Evolutionary conservation across 2,329 filamentous ascomycete species (phyloP), one percentile per base, ranked within the genome.

Genomic region (Stachybotrys elegans): DNA sequence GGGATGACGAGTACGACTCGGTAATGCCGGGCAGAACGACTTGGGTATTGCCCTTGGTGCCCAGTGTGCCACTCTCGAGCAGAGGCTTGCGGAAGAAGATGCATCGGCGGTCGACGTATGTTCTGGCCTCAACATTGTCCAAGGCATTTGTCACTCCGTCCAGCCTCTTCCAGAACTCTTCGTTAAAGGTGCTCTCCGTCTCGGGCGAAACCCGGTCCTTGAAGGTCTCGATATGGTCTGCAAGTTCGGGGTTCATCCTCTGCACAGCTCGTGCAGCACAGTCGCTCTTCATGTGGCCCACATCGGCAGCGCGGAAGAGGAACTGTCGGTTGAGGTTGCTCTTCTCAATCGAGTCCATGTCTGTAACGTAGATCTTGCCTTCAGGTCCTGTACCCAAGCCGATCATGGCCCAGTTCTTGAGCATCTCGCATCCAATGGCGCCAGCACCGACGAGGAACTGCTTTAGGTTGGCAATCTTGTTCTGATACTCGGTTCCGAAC

Each of bases 381-480:
- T 90, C 79, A 4, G 89, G 88, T 4, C 93, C 93, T 37, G 87
- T 88, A 36, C 86, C 92, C 22, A 98, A 75, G 53, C 93, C 93
- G 64, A 97, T 95, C 91, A 98, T 94, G 27, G 94, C 92, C 91
- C 93, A 98, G 67, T 97, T 97, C 80, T 98, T 98, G 54, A 98
- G 73, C 86, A 97, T 98, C 63, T 98, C 93, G 60, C 93, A 98
- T 37, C 93, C 93, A 63, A 98, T 98, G 51, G 94, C 93, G 57
- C 93, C 93, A 38, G 93, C 89, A 54, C 93, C 93, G 46, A 98
- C 93, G 44, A 98, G 76, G 73, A 98, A 98, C 57, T 97, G 83
- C 59, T 84, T 93, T 49, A 93, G 69, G 57, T 96, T 95, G 48
- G 85, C 80, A 54, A 98, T 79, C 75, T 95, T 96, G 42, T 95